Percentiles rank a stretch among this genome's conserved stretches.
phyloP scores from a whole-genome alignment of 2,329 filamentous ascomycete genomes.

The Exophiala sp. region DNA sequence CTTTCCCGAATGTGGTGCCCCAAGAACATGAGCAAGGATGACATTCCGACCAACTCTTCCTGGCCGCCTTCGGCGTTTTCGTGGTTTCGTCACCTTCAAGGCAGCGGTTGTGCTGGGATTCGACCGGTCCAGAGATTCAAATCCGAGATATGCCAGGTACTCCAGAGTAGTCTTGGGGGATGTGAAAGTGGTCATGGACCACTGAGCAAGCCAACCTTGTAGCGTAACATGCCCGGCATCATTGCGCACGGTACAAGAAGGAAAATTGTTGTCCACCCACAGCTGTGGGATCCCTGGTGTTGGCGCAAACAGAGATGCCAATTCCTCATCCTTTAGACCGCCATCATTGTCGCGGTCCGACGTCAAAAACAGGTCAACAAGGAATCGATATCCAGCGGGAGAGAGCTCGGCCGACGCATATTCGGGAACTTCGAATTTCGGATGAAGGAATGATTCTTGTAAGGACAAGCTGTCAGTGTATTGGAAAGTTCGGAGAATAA shows the following conservation, averaged over 20 bases:
- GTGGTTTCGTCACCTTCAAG: conserved; percentile 84
- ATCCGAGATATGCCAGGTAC: conserved; percentile 93
- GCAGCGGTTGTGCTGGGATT: conserved; percentile 74
- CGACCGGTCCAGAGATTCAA: conserved; percentile 68
- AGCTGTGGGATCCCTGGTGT: conserved; percentile 82
- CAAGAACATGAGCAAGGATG: conserved; percentile 86
- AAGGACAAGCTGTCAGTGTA: conserved; percentile 93
- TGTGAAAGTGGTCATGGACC: conserved; percentile 99
- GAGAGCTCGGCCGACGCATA: conserved; percentile 90
- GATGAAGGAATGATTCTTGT: conserved; percentile 83
- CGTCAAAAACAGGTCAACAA: conserved; percentile 89
- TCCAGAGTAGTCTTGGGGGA: conserved; percentile 92
- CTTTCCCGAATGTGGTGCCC: conserved; percentile 80
- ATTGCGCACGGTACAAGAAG: conserved; percentile 87
- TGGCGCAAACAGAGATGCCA: conserved; percentile 81
- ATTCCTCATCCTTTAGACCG: conserved; percentile 77
- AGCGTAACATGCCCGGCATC: conserved; percentile 92
- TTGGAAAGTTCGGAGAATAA: conserved; percentile 87
- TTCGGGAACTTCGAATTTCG: conserved; percentile 88
- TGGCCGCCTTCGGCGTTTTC: conserved; percentile 74
- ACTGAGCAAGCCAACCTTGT: conserved; percentile 96
- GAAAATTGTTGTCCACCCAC: conserved; percentile 85
- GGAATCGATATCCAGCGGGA: conserved; percentile 91
- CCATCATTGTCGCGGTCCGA: conserved; percentile 98
- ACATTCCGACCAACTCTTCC: conserved; percentile 90